Base-by-base conservation (phyloP, 495 filamentous ascomycete genomes). In the Aspergillus avenaceus region DNA sequence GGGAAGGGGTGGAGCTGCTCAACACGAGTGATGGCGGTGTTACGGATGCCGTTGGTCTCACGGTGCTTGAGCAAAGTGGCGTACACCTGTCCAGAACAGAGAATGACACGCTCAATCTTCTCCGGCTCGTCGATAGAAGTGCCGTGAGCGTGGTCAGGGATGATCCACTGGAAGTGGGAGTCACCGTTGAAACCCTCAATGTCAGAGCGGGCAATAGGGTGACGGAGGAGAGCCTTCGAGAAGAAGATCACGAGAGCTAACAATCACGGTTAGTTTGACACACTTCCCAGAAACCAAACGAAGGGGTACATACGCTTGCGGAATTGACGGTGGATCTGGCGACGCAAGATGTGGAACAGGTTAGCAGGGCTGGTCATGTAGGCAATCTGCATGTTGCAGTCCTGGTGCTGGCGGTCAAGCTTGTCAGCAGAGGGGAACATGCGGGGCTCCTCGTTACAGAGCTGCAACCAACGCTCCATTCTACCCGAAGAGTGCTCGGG, bases 1-100 rank as follows among this genome's bases (percentile, higher is more conserved):
- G 93, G 93, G 90, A 98, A 98, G 60, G 93, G 93, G 72, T 97
- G 87, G 24, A 98, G 82, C 75, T 98, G 93, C 75, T 98, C 93
- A 59, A 98, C 83, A 62, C 93, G 90, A 37, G 89, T 95, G 71
- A 98, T 86, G 66, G 90, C 93, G 18, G 90, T 84, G 69, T 96
- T 83, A 64, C 89, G 88, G 67, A 95, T 77, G 49, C 85, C 81
- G 59, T 93, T 83, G 57, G 85, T 74, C 54, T 87, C 83, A 61
- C 95, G 93, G 78, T 96, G 81, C 77, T 97, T 97, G 75, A 84
- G 67, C 25, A 98, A 83, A 16, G 91, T 82, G 29, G 85, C 86
- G 68, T 91, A 98, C 34, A 97, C 91, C 76, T 98, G 93, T 52
- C 93, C 93, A 44, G 89, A 82, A 78, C 93, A 98, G 55, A 98